These are phyloP conservation scores for Hypoxylon sp. DNA, from an alignment of 2,329 filamentous ascomycete species.

Conservation along the genomic window DNA sequence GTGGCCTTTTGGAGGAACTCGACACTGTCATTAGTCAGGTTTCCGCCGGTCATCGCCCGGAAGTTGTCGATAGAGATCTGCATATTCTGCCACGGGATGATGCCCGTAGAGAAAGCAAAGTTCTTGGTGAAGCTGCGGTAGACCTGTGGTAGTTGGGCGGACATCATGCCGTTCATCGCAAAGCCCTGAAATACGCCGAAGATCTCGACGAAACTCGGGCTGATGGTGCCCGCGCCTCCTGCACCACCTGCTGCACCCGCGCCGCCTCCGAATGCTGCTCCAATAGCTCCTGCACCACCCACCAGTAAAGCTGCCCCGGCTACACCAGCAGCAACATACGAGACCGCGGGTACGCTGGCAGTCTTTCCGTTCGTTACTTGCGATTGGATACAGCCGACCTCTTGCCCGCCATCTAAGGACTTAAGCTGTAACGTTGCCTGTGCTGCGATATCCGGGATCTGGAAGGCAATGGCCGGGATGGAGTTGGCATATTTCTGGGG, in stretches of 20 bases:
- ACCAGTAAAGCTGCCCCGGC: constrained; percentile 85
- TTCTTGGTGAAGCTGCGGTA: constrained; percentile 93
- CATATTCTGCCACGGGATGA: constrained; percentile 85
- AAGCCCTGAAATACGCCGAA: constrained; percentile 93
- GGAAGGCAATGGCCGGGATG: constrained; percentile 91
- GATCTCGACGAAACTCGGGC: constrained; percentile 87
- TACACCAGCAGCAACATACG: constrained; percentile 85
- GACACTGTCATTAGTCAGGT: constrained; percentile 84
- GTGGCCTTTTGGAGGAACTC: constrained; percentile 80
- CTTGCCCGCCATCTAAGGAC: constrained; percentile 66
- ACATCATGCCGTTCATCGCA: constrained; percentile 96
- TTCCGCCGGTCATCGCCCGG: constrained; percentile 83
- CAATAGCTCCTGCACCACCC: constrained; percentile 77
- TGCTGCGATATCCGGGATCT: constrained; percentile 89
- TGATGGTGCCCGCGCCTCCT: constrained; percentile 73
- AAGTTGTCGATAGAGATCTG: constrained; percentile 88
- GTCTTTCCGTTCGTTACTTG: constrained; percentile 90
- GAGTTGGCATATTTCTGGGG: constrained; percentile 76
- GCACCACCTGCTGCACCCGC: constrained; percentile 65
- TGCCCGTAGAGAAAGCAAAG: constrained; percentile 89
- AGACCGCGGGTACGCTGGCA: constrained; percentile 77
- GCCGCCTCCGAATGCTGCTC: constrained; percentile 68
- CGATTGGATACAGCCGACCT: constrained; percentile 86
- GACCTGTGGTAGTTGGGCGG: constrained; percentile 85
- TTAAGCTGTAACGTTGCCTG: constrained; percentile 82